Evolutionary conservation across 176 grass and related monocot genomes (phyloP), one percentile per base, ranked within the genome.

Genomic region (Ensete glaucum): DNA sequence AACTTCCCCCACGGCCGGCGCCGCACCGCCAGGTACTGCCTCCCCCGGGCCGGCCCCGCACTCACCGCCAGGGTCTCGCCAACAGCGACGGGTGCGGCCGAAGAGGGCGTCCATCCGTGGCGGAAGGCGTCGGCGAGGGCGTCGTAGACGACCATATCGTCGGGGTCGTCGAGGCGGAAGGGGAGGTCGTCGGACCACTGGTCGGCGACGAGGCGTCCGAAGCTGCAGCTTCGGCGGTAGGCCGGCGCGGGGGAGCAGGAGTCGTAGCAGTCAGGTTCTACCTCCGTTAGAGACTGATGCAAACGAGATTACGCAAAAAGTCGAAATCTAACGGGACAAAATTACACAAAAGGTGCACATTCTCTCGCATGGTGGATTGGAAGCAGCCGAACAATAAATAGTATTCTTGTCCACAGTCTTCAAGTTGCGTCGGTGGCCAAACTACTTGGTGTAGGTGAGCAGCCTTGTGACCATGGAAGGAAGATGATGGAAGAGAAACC

Each of bases 1-100:
- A 88, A 99, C 76, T 99, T 99, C 29, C 96, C 96, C 96, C 96
- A 99, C 16, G 91, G 91, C 58, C 96, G 86, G 88, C 91, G 96
- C 81, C 96, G 70, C 71, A 99, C 96, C 1, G 91, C 96, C 4
- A 88, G 54, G 81, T 91, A 99, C 79, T 91, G 86, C 79, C 89
- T 89, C 13, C 87, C 85, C 79, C 84, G 72, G 14, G 82, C 54
- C 62, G 78, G 76, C 9, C 57, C 81, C 0, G 72, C 68, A 9
- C 87, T 25, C 2, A 27, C 19, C 50, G 51, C 9, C 51, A 50
- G 8, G 15, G 29, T 1, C 67, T 65, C 63, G 22, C 22, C 51
- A 2, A 43, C 1, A 2, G 20, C 1, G 6, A 4, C 23, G 12
- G 52, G 11, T 15, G 13, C 12, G 21, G 52, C 52, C 13, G n/a